Base-by-base conservation (phyloP, 1,139 yeast genomes). In the Taphrina communis region DNA sequence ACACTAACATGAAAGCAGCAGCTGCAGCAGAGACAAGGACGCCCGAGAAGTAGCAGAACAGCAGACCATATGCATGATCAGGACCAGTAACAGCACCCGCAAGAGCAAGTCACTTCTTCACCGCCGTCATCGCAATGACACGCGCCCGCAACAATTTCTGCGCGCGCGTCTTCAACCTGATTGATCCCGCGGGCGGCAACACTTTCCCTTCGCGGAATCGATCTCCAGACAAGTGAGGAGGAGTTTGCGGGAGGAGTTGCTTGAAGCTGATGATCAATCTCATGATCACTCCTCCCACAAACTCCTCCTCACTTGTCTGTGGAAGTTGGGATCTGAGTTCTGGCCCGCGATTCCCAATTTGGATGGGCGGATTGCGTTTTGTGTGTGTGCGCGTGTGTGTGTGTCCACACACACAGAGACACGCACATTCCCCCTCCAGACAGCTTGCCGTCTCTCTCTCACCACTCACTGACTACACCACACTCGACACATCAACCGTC, bases 341-440 rank as follows among this genome's bases (percentile, higher is more conserved):
- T 25, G 31, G 31, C 31, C 31, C 31, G 31, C 31, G 31, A 25
- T 12, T 14, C n/a, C 48, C 48, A 11, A 44, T 44, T 44, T 44
- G 48, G 48, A 19, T 2, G 48, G 2, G n/a, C n/a, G 48, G n/a
- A 39, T 14, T 39, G 42, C 42, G 42, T 39, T 9, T 11, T 38
- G 7, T 11, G 12, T 44, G 48, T 12, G 48, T 44, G 48, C 5
- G 48, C 9, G 48, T 5, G 48, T 11, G 48, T 44, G 48, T 44
- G 48, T 50, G n/a, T 50, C 1, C 9, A 50, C 53, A 46, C 51
- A 51, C 56, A 51, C 56, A 25, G 31, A 25, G 31, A 35, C 58
- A 53, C 58, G 35, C 58, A 53, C 58, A 53, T 31, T n/a, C 42
- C 25, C 21, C 58, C 36, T 35, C 41, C 42, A n/a, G 14, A 31